phyloP scores from a whole-genome alignment of 768 basidiomycete genomes.

The Boletus rubropictus region DNA sequence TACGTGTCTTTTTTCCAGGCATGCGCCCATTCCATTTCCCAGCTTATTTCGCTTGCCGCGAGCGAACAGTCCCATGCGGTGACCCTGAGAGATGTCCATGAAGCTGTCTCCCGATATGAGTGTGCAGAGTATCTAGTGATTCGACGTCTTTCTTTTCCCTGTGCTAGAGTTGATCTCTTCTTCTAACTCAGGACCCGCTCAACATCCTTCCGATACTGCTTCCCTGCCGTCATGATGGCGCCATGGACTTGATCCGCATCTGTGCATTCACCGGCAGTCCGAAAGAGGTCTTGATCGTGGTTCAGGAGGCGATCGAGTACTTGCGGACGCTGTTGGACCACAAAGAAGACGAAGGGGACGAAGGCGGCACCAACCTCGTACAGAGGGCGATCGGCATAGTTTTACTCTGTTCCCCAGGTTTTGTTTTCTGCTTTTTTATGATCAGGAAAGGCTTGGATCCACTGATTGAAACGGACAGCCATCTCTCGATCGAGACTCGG shows the following conservation, averaged over 20 bases:
- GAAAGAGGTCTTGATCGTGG: constrained; percentile 39
- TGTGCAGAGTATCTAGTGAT: constrained; percentile 18
- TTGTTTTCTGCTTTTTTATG: background rate
- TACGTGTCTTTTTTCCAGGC: constrained; percentile 10
- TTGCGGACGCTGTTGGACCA: constrained; percentile 17
- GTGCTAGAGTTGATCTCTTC: background rate
- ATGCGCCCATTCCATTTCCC: constrained; percentile 11
- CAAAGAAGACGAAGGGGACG: constrained; percentile 15
- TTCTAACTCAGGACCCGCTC: constrained; percentile 38
- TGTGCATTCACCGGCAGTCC: constrained; percentile 31
- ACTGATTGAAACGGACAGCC: constrained; percentile 13
- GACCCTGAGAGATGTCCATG: constrained; percentile 18
- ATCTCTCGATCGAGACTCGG: constrained; percentile 23
- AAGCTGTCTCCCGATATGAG: constrained; percentile 11
- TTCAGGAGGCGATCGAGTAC: constrained; percentile 36
- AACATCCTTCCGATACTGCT: constrained; percentile 34
- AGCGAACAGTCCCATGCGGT: background rate
- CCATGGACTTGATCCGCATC: constrained; percentile 29
- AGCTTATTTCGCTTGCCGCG: constrained; percentile 18
- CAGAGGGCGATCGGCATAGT: constrained; percentile 17
- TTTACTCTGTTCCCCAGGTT: constrained; percentile 22
- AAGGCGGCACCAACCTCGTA: constrained; percentile 5
- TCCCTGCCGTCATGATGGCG: constrained; percentile 25
- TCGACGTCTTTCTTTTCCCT: background rate
- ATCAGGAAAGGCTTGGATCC: background rate